Evolutionary conservation across 805 yeast genomes (phyloP).

Genomic region (Saccharomycopsis fodiens): DNA sequence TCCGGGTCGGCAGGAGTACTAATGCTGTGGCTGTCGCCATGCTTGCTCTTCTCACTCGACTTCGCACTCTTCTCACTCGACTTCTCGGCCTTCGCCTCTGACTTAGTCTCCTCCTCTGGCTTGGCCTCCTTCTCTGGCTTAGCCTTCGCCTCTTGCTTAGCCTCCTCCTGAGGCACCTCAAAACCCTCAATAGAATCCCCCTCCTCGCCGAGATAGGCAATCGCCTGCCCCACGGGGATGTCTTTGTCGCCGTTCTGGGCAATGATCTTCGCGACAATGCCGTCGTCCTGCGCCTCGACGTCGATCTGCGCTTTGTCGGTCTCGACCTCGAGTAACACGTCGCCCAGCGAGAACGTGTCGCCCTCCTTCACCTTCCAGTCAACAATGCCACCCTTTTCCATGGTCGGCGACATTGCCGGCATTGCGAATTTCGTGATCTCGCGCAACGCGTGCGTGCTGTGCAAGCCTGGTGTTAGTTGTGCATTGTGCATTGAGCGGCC

Average conservation of each 20-base stretch:
- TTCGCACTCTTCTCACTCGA: constrained; percentile 21
- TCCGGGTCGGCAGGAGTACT: constrained; percentile 45
- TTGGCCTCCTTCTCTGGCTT: constrained; percentile 23
- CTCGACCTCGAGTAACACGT: constrained; percentile 73
- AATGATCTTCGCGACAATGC: constrained; percentile 71
- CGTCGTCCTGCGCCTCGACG: constrained; percentile 90
- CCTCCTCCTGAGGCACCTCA: constrained; percentile 43
- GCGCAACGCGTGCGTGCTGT: constrained; percentile 23
- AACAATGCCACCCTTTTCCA: constrained; percentile 92
- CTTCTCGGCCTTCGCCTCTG: constrained; percentile 23
- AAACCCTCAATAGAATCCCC: constrained; percentile 71
- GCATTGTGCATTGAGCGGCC: too few relatives aligned
- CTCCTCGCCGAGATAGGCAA: constrained; percentile 82
- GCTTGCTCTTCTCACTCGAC: constrained; percentile 16
- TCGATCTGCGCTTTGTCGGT: constrained; percentile 81
- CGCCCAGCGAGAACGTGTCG: constrained; percentile 73
- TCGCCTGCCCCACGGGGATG: constrained; percentile 79
- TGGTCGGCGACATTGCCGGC: constrained; percentile 99
- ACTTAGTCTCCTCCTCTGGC: constrained; percentile 23
- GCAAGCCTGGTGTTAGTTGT: too few relatives aligned
- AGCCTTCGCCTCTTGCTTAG: too few relatives aligned
- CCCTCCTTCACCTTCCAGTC: constrained; percentile 82
- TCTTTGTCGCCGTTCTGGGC: constrained; percentile 67
- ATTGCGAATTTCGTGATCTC: constrained; percentile 56
- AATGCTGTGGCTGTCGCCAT: constrained; percentile 21